Conservation (phyloP, 2,329 filamentous ascomycete genomes). For the Aspergillus sclerotialis region DNA sequence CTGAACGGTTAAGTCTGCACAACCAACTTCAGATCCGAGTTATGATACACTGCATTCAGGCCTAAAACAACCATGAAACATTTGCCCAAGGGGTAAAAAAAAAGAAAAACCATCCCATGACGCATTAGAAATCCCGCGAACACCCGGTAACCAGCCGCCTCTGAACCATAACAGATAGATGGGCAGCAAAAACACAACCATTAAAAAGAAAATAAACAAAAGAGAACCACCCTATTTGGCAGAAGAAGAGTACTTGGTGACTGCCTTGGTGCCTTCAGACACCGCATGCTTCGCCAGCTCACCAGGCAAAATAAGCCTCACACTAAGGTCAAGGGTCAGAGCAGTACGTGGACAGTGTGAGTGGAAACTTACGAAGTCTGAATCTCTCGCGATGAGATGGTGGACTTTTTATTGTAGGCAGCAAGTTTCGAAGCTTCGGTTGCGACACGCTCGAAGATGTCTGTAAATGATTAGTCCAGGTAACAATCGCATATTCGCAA, state of each 20-base stretch:
- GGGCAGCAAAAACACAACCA: slow-evolving; percentile 42
- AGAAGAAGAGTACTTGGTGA: slow-evolving; percentile 99
- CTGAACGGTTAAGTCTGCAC: slow-evolving; percentile 19
- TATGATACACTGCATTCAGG: slow-evolving; percentile 42
- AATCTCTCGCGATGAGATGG: slow-evolving; percentile 98
- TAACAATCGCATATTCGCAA: neutral
- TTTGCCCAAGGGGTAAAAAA: slow-evolving; percentile 32
- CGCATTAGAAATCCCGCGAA: slow-evolving; percentile 41
- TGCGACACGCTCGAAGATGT: slow-evolving; percentile 98
- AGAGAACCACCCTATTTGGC: slow-evolving; percentile 73
- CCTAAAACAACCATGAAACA: slow-evolving; percentile 37
- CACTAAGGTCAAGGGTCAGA: slow-evolving; percentile 45
- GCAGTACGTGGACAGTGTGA: neutral
- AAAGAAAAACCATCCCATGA: slow-evolving; percentile 42
- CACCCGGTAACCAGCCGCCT: slow-evolving; percentile 41
- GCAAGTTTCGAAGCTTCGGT: slow-evolving; percentile 98
- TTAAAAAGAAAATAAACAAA: slow-evolving; percentile 54
- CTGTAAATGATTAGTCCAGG: slow-evolving; percentile 39
- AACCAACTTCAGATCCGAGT: slow-evolving; percentile 32
- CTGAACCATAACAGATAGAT: slow-evolving; percentile 27
- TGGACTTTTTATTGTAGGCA: slow-evolving; percentile 99
- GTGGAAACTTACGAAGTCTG: slow-evolving; percentile 70
- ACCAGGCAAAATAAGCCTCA: slow-evolving; percentile 94
- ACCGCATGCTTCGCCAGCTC: slow-evolving; percentile 99
- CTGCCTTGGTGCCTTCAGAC: slow-evolving; percentile 98